These are phyloP conservation scores for Oxytropis ochrocephala DNA, from an alignment of 306 rosid species.

Conservation along the genomic window DNA sequence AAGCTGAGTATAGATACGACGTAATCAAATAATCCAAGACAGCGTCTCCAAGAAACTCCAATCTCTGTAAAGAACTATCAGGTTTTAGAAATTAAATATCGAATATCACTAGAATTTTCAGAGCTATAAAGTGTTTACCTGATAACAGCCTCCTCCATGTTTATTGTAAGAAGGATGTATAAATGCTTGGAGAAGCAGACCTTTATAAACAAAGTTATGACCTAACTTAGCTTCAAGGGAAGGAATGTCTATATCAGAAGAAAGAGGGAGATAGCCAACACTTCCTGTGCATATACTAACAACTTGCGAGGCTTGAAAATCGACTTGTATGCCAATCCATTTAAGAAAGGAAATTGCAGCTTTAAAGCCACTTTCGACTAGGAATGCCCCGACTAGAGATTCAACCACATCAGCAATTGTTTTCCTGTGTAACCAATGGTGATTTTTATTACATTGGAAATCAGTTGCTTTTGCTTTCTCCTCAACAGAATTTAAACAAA, in stretches of 20 bases:
- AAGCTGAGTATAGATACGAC: conserved; percentile 81
- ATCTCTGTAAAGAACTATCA: conserved; percentile 52
- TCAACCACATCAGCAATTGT: conserved; percentile 86
- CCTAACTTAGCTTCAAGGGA: conserved; percentile 58
- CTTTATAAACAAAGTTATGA: conserved; percentile 60
- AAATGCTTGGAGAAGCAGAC: conserved; percentile 84
- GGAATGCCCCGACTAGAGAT: conserved; percentile 88
- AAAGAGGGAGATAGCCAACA: conserved; percentile 51
- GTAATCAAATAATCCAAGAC: conserved; percentile 88
- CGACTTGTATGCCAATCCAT: conserved; percentile 79
- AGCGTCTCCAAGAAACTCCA: conserved; percentile 98
- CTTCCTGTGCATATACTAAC: conserved; percentile 49
- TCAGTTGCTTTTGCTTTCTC: conserved; percentile 22
- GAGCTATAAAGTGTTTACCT: conserved; percentile 39
- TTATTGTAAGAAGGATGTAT: conserved; percentile 86
- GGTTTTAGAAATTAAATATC: conserved; percentile 4
- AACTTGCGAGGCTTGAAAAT: conserved; percentile 66
- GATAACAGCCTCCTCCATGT: conserved; percentile 93
- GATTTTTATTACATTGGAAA: conserved; percentile 68
- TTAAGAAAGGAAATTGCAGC: conserved; percentile 73
- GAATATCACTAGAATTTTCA: background rate
- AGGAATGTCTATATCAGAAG: conserved; percentile 39
- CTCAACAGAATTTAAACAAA: conserved; percentile 22
- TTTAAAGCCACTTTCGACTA: conserved; percentile 93
- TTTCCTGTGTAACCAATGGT: conserved; percentile 81